These are phyloP conservation scores for Metschnikowia kunwiensis DNA, from an alignment of 805 yeast species.

Conservation along the genomic window DNA sequence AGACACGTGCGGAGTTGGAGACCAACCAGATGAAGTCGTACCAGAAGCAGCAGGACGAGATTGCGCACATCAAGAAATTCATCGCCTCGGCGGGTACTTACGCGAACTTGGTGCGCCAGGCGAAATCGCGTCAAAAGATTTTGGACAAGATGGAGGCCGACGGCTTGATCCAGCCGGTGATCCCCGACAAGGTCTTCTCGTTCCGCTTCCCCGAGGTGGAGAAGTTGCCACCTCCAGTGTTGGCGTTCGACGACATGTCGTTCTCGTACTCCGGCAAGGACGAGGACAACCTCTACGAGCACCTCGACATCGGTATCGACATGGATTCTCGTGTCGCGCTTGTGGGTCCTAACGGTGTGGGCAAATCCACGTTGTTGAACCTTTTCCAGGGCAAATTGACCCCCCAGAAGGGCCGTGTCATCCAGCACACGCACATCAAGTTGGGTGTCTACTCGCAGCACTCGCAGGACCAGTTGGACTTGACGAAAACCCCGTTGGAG, in stretches of 20 bases:
- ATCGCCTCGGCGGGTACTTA: conserved; percentile 99
- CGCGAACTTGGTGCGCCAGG: conserved; percentile 97
- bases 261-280: conserved; percentile 82
- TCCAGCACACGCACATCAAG: conserved; percentile 95
- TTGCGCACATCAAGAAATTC: conserved; percentile 95
- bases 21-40: conserved; percentile 98
- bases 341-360: conserved; percentile 99
- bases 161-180: conserved; percentile 91
- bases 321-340: conserved; percentile 98
- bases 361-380: conserved; percentile 93
- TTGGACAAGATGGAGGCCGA: conserved; percentile 99
- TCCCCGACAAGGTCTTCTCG: conserved; percentile 86
- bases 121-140: conserved; percentile 98
- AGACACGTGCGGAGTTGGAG: conserved; percentile 91
- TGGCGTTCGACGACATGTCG: conserved; percentile 92
- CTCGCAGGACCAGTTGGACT: conserved; percentile 96
- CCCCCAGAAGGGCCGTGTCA: conserved; percentile 92
- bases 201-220: conserved; percentile 94
- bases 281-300: conserved; percentile 85
- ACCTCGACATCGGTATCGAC: conserved; percentile 96
- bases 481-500: conserved; percentile 92
- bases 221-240: conserved; percentile 97
- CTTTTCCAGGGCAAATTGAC: conserved; percentile 92
- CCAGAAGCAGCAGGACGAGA: conserved; percentile 97
- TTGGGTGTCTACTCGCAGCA: conserved; percentile 99